Percentiles rank a stretch among this genome's conserved stretches.
Evolutionary conservation across 352 stramenopile genomes (phyloP).

Genomic region (Pythium folliculosum): DNA sequence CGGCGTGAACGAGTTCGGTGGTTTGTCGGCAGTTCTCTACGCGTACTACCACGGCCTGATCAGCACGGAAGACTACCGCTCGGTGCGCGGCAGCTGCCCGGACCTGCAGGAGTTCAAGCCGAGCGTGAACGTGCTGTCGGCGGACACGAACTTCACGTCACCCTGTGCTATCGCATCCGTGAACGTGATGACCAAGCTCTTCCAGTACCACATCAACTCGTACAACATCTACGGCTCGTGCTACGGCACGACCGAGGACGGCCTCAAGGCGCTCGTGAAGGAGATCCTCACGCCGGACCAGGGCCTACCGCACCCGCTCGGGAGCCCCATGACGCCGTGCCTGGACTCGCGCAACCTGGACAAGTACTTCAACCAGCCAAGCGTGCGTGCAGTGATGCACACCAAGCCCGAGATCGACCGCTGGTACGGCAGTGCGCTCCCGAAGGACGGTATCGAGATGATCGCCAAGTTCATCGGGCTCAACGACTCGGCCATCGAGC

Average conservation of each 20-base stretch:
- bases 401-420: conserved; percentile 44
- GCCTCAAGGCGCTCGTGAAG: conserved; percentile 42
- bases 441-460: conserved; percentile 34
- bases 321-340: conserved; percentile 68
- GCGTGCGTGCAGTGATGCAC: conserved; percentile 78
- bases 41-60: conserved; percentile 77
- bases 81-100: conserved; percentile 45
- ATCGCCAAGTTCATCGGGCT: conserved; percentile 36
- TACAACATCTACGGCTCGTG: conserved; percentile 64
- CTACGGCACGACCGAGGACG: conserved; percentile 40
- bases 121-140: conserved; percentile 10
- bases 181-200: conserved; percentile 32
- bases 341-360: conserved; percentile 47
- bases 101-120: conserved; percentile 44
- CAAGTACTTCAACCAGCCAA: conserved; percentile 64
- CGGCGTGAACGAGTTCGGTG: conserved; percentile 58
- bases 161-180: conserved; percentile 31
- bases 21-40: conserved; percentile 57
- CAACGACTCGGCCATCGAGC: conserved; percentile 30
- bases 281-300: conserved; percentile 45
- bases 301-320: conserved; percentile 49
- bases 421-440: conserved; percentile 44
- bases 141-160: conserved; percentile 13
- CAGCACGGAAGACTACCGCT: conserved; percentile 58
- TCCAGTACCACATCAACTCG: conserved; percentile 49